Evolutionary conservation across 202 grass and related monocot species (phyloP).

Genomic region (Musa balbisiana): DNA sequence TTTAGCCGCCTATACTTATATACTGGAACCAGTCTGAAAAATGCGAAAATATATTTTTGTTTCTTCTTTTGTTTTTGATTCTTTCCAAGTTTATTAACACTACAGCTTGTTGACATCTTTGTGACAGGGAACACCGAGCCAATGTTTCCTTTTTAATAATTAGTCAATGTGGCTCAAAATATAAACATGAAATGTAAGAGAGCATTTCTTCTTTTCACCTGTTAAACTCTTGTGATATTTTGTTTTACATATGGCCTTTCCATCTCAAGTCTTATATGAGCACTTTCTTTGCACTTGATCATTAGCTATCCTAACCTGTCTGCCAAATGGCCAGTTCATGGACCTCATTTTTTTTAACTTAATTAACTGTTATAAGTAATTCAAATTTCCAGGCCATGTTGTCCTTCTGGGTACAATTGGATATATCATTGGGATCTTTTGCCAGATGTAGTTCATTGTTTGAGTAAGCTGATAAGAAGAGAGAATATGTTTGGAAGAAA

Average conservation of each 20-base stretch:
- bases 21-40: not conserved
- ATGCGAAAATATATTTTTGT: not conserved
- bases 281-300: too few species aligned
- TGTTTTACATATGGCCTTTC: too few species aligned
- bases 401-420: too few species aligned
- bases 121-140: too few species aligned
- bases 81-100: not conserved
- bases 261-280: too few species aligned
- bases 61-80: not conserved
- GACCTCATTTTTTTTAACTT: not conserved
- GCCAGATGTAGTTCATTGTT: too few species aligned
- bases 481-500: too few species aligned
- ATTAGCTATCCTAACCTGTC: too few species aligned
- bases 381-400: too few species aligned
- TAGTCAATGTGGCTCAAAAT: not conserved
- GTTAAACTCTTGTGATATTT: too few species aligned
- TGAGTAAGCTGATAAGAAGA: too few species aligned
- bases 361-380: not conserved
- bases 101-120: not conserved
- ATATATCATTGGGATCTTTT: too few species aligned
- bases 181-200: not conserved
- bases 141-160: not conserved
- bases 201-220: not conserved
- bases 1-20: not conserved
- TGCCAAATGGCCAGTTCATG: not conserved